These are phyloP conservation scores for Byssoonygena ceratinophila DNA, from an alignment of 2,329 filamentous ascomycete genomes.

Conservation along the genomic window DNA sequence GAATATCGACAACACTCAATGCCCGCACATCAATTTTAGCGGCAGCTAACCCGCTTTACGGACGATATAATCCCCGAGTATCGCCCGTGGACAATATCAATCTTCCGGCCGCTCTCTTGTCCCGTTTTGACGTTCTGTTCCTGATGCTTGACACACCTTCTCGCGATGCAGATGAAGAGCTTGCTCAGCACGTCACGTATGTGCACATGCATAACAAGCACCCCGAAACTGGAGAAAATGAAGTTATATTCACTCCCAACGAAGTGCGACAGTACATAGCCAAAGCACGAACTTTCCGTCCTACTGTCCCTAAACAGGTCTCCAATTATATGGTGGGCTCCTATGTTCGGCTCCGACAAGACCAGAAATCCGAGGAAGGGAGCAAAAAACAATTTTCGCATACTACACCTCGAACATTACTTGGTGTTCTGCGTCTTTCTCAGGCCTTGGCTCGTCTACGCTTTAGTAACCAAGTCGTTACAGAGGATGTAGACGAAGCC, in stretches of 20 bases:
- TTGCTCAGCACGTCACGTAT: constrained; percentile 88
- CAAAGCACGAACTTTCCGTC: constrained; percentile 78
- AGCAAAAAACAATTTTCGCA: constrained; percentile 87
- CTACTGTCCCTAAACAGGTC: constrained; percentile 70
- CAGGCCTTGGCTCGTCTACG: constrained; percentile 87
- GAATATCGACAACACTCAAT: constrained; percentile 93
- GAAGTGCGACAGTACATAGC: constrained; percentile 96
- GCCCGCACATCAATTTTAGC: constrained; percentile 91
- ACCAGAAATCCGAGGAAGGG: constrained; percentile 83
- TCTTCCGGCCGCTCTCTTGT: constrained; percentile 88
- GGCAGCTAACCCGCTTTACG: constrained; percentile 92
- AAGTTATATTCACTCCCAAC: constrained; percentile 76
- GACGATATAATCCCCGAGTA: constrained; percentile 93
- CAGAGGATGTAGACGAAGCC: constrained; percentile 92
- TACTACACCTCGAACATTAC: constrained; percentile 83
- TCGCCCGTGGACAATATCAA: constrained; percentile 99
- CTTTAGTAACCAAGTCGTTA: constrained; percentile 73
- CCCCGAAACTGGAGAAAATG: constrained; percentile 58
- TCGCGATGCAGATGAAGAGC: constrained; percentile 79
- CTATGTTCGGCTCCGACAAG: constrained; percentile 86
- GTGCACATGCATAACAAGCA: constrained; percentile 96
- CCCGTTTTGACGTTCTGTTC: constrained; percentile 95
- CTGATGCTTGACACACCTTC: constrained; percentile 89
- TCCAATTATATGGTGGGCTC: constrained; percentile 96
- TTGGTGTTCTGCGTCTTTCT: constrained; percentile 83